These are phyloP conservation scores for Aristolochia fimbriata DNA, from an alignment of 164 flowering plant genomes.

Conservation along the genomic window DNA sequence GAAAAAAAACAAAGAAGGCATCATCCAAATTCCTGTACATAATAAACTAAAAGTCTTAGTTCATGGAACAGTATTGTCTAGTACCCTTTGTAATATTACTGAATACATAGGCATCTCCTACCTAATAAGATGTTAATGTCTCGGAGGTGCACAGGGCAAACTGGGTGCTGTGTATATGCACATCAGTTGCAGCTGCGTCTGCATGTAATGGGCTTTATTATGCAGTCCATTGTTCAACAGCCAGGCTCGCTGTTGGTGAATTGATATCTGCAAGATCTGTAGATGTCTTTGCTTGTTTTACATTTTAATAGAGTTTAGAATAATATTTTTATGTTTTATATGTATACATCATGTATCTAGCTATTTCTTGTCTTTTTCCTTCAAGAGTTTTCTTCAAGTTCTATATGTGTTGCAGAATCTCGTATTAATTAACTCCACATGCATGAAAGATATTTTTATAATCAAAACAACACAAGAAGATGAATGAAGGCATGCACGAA, in stretches of 20 bases:
- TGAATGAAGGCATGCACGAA: too few relatives aligned
- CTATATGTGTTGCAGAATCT: too few relatives aligned
- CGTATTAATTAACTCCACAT: too few relatives aligned
- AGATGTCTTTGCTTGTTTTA: constrained; percentile 12
- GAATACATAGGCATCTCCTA: constrained; percentile 4
- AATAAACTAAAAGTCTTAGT: constrained; percentile 33
- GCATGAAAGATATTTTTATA: too few relatives aligned
- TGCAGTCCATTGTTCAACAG: constrained; percentile 8
- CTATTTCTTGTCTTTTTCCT: neutral
- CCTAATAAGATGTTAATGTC: constrained; percentile 14
- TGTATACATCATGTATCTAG: neutral
- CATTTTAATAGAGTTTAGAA: neutral
- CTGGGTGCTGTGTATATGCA: constrained; percentile 13
- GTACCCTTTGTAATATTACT: neutral
- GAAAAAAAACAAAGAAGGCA: constrained; percentile 8
- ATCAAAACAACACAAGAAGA: too few relatives aligned
- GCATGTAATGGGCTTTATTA: constrained; percentile 18
- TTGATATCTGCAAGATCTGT: constrained; percentile 6
- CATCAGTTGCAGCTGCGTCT: constrained; percentile 9
- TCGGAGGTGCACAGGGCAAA: constrained; percentile 8
- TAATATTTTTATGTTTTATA: neutral
- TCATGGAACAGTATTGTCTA: constrained; percentile 5
- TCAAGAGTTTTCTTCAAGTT: neutral
- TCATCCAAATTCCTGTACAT: constrained; percentile 42
- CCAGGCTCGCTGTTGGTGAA: constrained; percentile 7